A percentile compares a stretch with the other conserved stretches of the same genome.
phyloP scores from a whole-genome alignment of 495 filamentous ascomycete genomes.

The Podospora sp. region DNA sequence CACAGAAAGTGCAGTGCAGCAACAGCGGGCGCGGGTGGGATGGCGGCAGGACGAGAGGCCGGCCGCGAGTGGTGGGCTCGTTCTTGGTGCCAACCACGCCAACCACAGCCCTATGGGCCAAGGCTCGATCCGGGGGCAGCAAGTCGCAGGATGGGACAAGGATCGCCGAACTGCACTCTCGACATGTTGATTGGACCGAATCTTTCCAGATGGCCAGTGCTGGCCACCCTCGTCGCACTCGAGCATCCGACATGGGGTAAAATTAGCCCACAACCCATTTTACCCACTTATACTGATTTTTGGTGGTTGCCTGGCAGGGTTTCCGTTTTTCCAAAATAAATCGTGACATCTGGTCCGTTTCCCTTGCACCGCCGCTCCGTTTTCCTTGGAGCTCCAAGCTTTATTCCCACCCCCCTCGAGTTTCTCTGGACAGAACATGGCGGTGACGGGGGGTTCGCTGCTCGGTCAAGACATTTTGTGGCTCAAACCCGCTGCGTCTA shows the following conservation, averaged over 20 bases:
- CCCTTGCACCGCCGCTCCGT: neutral
- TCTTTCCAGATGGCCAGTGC: neutral
- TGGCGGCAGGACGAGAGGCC: neutral
- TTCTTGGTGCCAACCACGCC: conserved; percentile 16
- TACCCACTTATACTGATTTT: conserved; percentile 4
- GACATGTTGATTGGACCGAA: neutral
- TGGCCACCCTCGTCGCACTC: neutral
- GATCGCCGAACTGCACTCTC: conserved; percentile 2
- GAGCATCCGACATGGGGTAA: conserved; percentile 12
- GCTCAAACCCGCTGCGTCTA: too few relatives aligned
- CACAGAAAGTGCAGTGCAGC: conserved; percentile 2
- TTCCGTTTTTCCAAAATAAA: conserved; percentile 14
- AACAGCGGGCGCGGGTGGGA: neutral
- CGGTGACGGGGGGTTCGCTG: too few relatives aligned
- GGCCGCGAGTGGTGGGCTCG: conserved; percentile 11
- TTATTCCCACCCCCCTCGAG: neutral
- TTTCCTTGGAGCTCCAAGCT: neutral
- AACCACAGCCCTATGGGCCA: conserved; percentile 16
- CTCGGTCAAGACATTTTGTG: too few relatives aligned
- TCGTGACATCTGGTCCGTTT: conserved; percentile 2
- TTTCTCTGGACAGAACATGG: too few relatives aligned
- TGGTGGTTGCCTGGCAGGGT: conserved; percentile 18
- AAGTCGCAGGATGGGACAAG: conserved; percentile 1
- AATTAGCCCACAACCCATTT: conserved; percentile 15
- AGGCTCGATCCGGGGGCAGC: conserved; percentile 17